These are phyloP conservation scores for Podila verticillata DNA, from an alignment of 192 early-diverging fungal genomes.

Conservation along the genomic window DNA sequence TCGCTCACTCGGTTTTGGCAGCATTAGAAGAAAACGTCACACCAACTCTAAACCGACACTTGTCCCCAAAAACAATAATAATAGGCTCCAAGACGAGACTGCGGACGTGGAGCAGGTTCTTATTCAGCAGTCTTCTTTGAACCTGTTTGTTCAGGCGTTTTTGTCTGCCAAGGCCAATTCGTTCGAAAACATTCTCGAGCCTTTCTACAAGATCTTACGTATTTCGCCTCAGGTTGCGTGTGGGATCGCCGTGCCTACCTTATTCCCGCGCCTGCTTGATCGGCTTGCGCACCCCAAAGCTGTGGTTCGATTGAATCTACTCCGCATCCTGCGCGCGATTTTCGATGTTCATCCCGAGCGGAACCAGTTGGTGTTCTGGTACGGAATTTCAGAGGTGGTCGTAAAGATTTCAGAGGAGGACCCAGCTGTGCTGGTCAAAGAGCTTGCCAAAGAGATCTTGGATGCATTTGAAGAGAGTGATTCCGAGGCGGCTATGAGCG, in stretches of 20 bases:
- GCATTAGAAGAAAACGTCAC: not conserved
- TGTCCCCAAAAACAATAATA: no score
- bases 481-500: slow-evolving; percentile 25
- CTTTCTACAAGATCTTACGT: slow-evolving; percentile 59
- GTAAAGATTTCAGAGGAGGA: slow-evolving; percentile 52
- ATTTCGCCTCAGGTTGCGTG: slow-evolving; percentile 46
- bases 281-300: slow-evolving; percentile 56
- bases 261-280: slow-evolving; percentile 49
- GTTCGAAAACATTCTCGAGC: slow-evolving; percentile 65
- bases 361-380: slow-evolving; percentile 34
- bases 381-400: slow-evolving; percentile 44
- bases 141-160: slow-evolving; percentile 54
- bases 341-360: slow-evolving; percentile 55
- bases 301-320: slow-evolving; percentile 60
- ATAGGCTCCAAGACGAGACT: slow-evolving; percentile 54
- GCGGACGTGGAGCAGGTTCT: slow-evolving; percentile 47
- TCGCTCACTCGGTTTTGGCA: not conserved
- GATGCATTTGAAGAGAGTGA: slow-evolving; percentile 45
- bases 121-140: slow-evolving; percentile 39
- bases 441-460: slow-evolving; percentile 57
- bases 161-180: slow-evolving; percentile 56
- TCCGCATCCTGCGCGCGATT: slow-evolving; percentile 56
- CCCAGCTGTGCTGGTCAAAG: slow-evolving; percentile 59
- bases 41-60: no score
- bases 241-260: slow-evolving; percentile 46